Conservation (phyloP, 2,329 filamentous ascomycete genomes). For the Pseudonectria buxi region DNA sequence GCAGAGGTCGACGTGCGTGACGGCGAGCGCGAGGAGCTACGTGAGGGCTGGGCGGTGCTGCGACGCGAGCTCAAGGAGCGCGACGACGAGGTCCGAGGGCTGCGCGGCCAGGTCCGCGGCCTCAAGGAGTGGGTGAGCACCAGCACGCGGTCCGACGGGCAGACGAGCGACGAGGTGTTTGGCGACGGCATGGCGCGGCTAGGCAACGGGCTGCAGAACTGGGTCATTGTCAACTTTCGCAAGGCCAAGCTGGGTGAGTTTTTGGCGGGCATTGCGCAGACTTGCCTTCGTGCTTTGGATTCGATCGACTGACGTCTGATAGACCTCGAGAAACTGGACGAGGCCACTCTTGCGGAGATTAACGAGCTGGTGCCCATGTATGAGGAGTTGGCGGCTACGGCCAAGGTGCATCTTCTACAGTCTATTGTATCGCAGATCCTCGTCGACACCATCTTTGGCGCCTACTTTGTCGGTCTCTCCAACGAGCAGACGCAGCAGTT, state of each 20-base stretch:
- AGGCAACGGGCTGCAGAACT: constrained; percentile 65
- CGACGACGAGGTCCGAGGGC: constrained; percentile 50
- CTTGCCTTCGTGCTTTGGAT: background rate
- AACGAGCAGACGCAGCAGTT: constrained; percentile 46
- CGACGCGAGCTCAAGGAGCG: constrained; percentile 38
- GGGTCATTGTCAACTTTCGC: constrained; percentile 64
- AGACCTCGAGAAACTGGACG: constrained; percentile 40
- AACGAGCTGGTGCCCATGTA: constrained; percentile 51
- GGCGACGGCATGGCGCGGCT: constrained; percentile 54
- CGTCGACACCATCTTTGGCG: constrained; percentile 54
- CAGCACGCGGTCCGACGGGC: constrained; percentile 54
- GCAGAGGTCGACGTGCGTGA: constrained; percentile 42
- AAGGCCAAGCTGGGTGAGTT: constrained; percentile 50
- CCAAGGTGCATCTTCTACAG: constrained; percentile 58
- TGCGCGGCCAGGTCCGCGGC: constrained; percentile 55
- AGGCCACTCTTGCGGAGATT: constrained; percentile 37
- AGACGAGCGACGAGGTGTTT: constrained; percentile 61
- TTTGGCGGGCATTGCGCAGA: no score
- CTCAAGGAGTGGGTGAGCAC: constrained; percentile 68
- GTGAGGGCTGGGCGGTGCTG: constrained; percentile 42
- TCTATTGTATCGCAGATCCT: constrained; percentile 53
- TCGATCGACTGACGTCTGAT: background rate
- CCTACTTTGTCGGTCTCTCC: constrained; percentile 58
- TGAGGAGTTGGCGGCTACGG: constrained; percentile 43
- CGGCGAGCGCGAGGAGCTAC: constrained; percentile 42